These are phyloP conservation scores for Lobulomyces angularis DNA, from an alignment of 192 early-diverging fungal genomes.

Conservation along the genomic window DNA sequence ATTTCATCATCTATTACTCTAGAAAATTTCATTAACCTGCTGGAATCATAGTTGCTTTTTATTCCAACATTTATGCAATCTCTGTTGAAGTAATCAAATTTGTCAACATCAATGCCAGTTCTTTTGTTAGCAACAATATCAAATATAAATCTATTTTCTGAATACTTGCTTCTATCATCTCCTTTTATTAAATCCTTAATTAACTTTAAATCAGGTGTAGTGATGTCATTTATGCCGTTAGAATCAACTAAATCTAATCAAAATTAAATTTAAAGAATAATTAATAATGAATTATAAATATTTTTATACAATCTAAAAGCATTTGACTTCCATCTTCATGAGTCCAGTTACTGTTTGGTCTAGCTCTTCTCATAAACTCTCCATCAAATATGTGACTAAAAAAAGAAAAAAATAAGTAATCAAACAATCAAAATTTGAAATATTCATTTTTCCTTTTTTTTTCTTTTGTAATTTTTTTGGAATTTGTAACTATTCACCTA, in stretches of 20 bases:
- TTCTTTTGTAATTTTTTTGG: no score
- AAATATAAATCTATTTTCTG: conserved; percentile 61
- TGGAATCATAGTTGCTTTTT: conserved; percentile 42
- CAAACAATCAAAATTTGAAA: no score
- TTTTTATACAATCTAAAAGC: no score
- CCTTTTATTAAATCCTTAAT: conserved; percentile 39
- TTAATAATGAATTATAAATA: no score
- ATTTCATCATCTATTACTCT: conserved; percentile 84
- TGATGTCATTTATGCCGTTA: no score
- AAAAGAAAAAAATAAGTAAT: no score
- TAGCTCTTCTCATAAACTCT: conserved; percentile 58
- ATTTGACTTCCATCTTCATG: no score
- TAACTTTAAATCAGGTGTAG: conserved; percentile 11
- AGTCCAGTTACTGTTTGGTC: conserved; percentile 26
- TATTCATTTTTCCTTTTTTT: no score
- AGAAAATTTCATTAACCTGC: conserved; percentile 62
- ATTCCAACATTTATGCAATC: conserved; percentile 70
- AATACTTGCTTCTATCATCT: conserved; percentile 12
- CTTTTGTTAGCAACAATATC: conserved; percentile 94
- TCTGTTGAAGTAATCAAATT: conserved; percentile 48
- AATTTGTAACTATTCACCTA: no score
- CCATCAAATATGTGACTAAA: conserved; percentile 94
- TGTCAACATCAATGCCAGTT: conserved; percentile 90
- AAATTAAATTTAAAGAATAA: neutral
- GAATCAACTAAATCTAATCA: neutral